phyloP scores from a whole-genome alignment of 345 rosid genomes.

The Leavenworthia alabamica region DNA sequence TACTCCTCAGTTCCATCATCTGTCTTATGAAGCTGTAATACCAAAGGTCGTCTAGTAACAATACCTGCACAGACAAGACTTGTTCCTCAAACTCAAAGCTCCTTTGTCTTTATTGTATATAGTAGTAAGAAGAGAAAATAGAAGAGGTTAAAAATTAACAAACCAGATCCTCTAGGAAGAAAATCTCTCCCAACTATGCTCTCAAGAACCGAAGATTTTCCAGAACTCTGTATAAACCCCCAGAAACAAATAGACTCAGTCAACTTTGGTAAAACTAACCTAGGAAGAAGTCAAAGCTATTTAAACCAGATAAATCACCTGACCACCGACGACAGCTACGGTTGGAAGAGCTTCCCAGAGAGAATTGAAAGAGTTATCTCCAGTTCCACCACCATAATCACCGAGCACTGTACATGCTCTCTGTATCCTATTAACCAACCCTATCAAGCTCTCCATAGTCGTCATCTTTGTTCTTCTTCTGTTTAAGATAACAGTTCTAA shows the following conservation, averaged over 20 bases:
- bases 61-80: slow-evolving; percentile 44
- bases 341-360: slow-evolving; percentile 94
- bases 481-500: slow-evolving; percentile 3
- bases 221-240: slow-evolving; percentile 90
- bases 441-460: slow-evolving; percentile 90
- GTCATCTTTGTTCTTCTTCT: slow-evolving; percentile 43
- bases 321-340: slow-evolving; percentile 85
- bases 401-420: slow-evolving; percentile 85
- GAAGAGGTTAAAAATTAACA: neutral
- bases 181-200: slow-evolving; percentile 92
- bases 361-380: slow-evolving; percentile 63
- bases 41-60: slow-evolving; percentile 86
- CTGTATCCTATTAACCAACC: slow-evolving; percentile 74
- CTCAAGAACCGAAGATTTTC: slow-evolving; percentile 93
- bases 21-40: slow-evolving; percentile 68
- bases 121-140: too few relatives aligned
- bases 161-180: slow-evolving; percentile 97
- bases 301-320: slow-evolving; percentile 87
- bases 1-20: slow-evolving; percentile 59
- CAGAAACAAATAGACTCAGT: too few relatives aligned
- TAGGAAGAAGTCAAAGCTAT: too few relatives aligned
- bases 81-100: too few relatives aligned
- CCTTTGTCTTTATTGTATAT: too few relatives aligned
- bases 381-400: slow-evolving; percentile 74
- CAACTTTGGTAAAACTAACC: too few relatives aligned